Percentiles rank a stretch among this genome's conserved stretches.
phyloP scores from a whole-genome alignment of 139 green algal genomes.

The Micractinium sp. region DNA sequence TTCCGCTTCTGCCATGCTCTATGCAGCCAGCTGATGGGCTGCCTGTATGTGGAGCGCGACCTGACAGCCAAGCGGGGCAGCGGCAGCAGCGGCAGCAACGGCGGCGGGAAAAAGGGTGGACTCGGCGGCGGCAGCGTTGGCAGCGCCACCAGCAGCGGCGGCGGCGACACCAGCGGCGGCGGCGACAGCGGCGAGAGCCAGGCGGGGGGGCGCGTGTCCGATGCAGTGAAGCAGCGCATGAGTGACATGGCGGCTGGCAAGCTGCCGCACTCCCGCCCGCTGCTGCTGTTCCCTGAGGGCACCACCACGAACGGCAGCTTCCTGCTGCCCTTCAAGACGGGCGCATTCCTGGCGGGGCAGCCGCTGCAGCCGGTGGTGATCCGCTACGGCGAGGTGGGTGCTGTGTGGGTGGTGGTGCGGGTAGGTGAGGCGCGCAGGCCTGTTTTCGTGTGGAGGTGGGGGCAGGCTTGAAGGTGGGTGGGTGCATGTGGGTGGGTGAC shows the following conservation, averaged over 20 bases:
- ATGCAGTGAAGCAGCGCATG: slow-evolving; percentile 66
- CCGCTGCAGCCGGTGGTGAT: slow-evolving; percentile 88
- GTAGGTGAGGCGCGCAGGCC: too few species aligned
- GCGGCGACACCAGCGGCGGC: background rate
- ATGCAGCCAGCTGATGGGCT: slow-evolving; percentile 80
- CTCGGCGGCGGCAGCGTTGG: background rate
- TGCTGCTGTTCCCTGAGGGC: slow-evolving; percentile 80
- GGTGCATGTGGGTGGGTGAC: background rate
- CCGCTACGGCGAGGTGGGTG: slow-evolving; percentile 61
- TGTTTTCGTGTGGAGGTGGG: background rate
- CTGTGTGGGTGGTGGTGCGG: too few species aligned
- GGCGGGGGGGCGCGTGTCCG: slow-evolving; percentile 41
- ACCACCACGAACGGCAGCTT: slow-evolving; percentile 93
- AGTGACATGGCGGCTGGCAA: slow-evolving; percentile 32
- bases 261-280: slow-evolving; percentile 41
- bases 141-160: background rate
- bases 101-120: background rate
- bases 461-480: background rate
- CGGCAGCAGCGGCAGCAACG: slow-evolving; percentile 15
- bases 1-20: background rate
- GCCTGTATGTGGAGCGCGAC: slow-evolving; percentile 87
- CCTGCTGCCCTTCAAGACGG: slow-evolving; percentile 91
- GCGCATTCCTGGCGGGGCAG: slow-evolving; percentile 87
- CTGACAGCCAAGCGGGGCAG: background rate
- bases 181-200: background rate